A percentile compares a stretch with the other conserved stretches of the same genome.
phyloP scores from a whole-genome alignment of 2,329 filamentous ascomycete species.

The Raffaelea arxii region DNA sequence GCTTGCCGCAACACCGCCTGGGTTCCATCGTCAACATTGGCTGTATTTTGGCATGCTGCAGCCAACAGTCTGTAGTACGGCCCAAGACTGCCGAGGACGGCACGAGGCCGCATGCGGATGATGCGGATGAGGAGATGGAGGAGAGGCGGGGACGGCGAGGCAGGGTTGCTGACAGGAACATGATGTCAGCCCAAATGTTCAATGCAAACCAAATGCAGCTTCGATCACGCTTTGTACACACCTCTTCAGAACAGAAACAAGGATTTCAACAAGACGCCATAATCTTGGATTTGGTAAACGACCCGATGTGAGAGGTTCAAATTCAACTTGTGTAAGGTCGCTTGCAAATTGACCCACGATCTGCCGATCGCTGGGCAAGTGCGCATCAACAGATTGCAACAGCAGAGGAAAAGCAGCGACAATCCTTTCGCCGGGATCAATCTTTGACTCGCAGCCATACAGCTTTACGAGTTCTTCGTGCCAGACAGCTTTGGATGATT shows the following conservation, averaged over 20 bases:
- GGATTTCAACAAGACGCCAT: constrained; percentile 23
- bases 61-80: constrained; percentile 14
- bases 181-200: background rate
- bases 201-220: too few relatives aligned
- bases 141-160: background rate
- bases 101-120: constrained; percentile 8
- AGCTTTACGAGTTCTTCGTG: constrained; percentile 53
- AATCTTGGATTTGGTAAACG: constrained; percentile 21
- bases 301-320: constrained; percentile 24
- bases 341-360: constrained; percentile 35
- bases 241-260: constrained; percentile 24
- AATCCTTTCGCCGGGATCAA: constrained; percentile 25
- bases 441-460: constrained; percentile 29
- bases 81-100: constrained; percentile 12
- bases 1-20: constrained; percentile 8
- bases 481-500: constrained; percentile 44
- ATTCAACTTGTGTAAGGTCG: constrained; percentile 29
- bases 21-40: constrained; percentile 3
- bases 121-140: constrained; percentile 3
- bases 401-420: constrained; percentile 36
- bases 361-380: constrained; percentile 33
- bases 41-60: constrained; percentile 4
- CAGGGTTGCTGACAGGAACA: background rate
- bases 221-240: background rate
- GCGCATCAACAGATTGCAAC: constrained; percentile 37